Conservation (phyloP, 176 grass and related monocot genomes). For the Paspalum vaginatum region DNA sequence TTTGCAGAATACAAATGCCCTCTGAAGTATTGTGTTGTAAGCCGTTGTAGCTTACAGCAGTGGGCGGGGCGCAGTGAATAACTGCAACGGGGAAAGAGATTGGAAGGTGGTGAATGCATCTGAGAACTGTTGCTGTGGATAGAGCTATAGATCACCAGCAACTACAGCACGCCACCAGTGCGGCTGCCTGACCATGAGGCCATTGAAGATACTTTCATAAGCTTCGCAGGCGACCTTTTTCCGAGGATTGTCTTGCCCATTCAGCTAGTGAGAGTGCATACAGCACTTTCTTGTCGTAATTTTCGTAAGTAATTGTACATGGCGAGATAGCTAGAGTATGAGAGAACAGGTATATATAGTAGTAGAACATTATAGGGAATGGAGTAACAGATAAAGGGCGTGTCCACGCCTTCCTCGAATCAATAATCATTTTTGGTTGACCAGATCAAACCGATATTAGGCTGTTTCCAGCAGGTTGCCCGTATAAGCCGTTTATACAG, state of each 20-base stretch:
- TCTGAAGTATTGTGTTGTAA: not conserved
- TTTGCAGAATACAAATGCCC: conserved; percentile 20
- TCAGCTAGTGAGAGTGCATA: not conserved
- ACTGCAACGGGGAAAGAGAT: not conserved
- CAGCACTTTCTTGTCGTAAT: not conserved
- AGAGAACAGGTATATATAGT: no score
- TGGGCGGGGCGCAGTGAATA: conserved; percentile 9
- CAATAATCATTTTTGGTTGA: no score
- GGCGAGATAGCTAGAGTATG: no score
- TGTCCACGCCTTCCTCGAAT: no score
- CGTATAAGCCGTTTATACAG: no score
- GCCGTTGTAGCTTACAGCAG: not conserved
- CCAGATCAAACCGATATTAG: no score
- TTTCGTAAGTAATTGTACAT: no score
- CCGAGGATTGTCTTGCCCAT: no score
- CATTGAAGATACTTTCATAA: not conserved
- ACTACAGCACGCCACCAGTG: not conserved
- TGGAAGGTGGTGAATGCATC: not conserved
- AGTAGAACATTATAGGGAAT: no score
- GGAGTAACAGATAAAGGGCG: no score
- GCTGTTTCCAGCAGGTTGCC: no score
- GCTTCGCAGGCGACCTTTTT: not conserved
- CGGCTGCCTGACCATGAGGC: not conserved
- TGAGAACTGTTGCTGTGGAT: not conserved
- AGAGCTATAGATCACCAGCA: not conserved